Evolutionary conservation across 2,329 filamentous ascomycete genomes (phyloP), one percentile per base, ranked within the genome.

Genomic region (Paramyrothecium sp.): DNA sequence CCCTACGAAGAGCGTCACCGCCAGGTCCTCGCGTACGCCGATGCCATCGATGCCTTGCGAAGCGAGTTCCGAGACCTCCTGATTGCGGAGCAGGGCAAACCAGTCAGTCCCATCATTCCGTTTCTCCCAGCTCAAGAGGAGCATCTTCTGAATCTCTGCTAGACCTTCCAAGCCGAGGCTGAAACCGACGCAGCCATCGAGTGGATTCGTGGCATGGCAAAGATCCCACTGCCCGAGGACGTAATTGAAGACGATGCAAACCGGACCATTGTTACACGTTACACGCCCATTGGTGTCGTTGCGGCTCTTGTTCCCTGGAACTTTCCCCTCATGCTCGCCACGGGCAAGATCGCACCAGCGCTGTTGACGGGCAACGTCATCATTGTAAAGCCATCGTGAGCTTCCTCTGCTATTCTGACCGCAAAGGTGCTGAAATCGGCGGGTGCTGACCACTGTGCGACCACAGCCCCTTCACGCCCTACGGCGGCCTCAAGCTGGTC

Each of bases 401-500:
- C 26, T 10, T 10, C 26, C 26, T 30, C 10, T 10, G 10, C 26
- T 30, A 4, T 10, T 30, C 26, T 10, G 26, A 30, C 5, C 26
- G 10, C 10, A 30, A 30, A 4, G 10, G 10, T 10, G 26, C 26
- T 30, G 26, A 30, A 30, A 10, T 10, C 4, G 26, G 5, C 26
- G 10, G 10, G 10, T 30, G 10, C 26, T 30, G 10, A 30, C 26
- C 4, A 4, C 10, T 30, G 26, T 30, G 10, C 26, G 26, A 30
- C 26, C 4, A 4, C 26, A 30, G 26, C 10, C 81, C 81, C 0
- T 85, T 81, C 67, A 84, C 84, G 0, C 83, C 84, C 0, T 87
- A 86, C 69, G 78, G 76, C 2, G 73, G 74, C 3, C 73, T 89
- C 44, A 89, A 89, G 69, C 65, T 86, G n/a, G 80, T 77, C 13